Conservation (phyloP, 768 basidiomycete species). For the Mycena crocata region DNA sequence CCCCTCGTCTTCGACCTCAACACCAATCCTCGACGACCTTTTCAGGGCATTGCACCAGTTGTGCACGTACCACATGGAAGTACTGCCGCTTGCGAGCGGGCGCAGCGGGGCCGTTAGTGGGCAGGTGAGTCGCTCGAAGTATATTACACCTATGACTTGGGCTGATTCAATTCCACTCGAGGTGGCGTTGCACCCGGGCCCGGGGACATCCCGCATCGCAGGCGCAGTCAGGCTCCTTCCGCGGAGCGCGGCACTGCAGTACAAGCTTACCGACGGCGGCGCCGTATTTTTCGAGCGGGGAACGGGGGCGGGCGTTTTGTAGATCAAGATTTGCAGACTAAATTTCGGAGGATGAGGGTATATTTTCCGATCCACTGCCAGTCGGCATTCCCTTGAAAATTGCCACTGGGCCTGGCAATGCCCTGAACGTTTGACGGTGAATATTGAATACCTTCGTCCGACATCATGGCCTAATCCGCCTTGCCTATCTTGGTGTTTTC, state of each 20-base stretch:
- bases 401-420: no score
- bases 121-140: constrained; percentile 60
- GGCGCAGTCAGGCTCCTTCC: constrained; percentile 56
- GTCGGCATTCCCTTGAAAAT: no score
- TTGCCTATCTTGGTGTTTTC: no score
- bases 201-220: constrained; percentile 44
- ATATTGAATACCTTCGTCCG: no score
- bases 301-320: constrained; percentile 66
- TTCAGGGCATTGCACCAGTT: constrained; percentile 70
- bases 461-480: no score
- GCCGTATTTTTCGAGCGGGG: constrained; percentile 81
- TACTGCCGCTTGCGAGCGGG: constrained; percentile 77
- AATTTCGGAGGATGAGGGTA: no score
- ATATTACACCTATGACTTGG: neutral
- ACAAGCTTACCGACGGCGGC: constrained; percentile 73
- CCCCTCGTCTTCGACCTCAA: constrained; percentile 55
- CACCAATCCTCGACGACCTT: constrained; percentile 60
- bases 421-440: no score
- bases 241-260: constrained; percentile 72
- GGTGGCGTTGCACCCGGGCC: constrained; percentile 74
- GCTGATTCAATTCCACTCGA: constrained; percentile 38
- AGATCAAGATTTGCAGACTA: no score
- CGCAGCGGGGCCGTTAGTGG: constrained; percentile 83
- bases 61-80: constrained; percentile 77
- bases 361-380: no score